Base-by-base conservation (phyloP, 371 early-diverging fungal genomes). In the Choanephora cucurbitarum region DNA sequence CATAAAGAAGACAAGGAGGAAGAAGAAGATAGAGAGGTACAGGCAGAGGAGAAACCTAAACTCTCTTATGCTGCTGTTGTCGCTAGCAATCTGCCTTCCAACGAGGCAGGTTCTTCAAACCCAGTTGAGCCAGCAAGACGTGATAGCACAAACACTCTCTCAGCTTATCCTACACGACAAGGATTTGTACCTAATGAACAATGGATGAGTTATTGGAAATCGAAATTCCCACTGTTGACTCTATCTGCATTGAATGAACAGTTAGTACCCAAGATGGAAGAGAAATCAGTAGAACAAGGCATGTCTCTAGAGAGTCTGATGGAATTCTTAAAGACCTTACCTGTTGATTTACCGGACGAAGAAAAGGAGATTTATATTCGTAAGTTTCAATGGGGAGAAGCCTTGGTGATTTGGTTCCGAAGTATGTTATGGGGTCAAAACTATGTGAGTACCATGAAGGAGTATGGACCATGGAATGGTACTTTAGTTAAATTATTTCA, bases 371-470 rank as follows among this genome's bases (percentile, higher is more conserved):
- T 78, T 23, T 70, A 69, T 47, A 72, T 76, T 24, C 79, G 77
- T 32, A 70, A 69, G 43, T 81, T 82, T 50, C 75, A 74, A 54
- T 82, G 82, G 82, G 76, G 78, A 13, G 82, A 82, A 32, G 83
- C 85, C 2, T 46, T 85, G 43, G 72, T 84, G 14, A 82, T 84
- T 48, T 87, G 87, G 87, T 87, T 83, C 71, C 62, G 80, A 23
- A 82, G 84, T 56, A 72, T 87, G 67, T 60, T 87, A 48, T 85
- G 86, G 87, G 85, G 86, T 14, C 81, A 83, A 49, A 78, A 82
- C 3, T 87, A 87, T 54, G 73, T 83, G 1, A 67, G 79, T 1
- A 73, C 80, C 0, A 69, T 81, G 55, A 67, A 71, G 13, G 70
- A 77, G 10, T 69, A 73, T 44, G 84, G 86, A 33, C 68, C 86